Evolutionary conservation across 371 early-diverging fungal species (phyloP).

Genomic region (Vavraia culicis): DNA sequence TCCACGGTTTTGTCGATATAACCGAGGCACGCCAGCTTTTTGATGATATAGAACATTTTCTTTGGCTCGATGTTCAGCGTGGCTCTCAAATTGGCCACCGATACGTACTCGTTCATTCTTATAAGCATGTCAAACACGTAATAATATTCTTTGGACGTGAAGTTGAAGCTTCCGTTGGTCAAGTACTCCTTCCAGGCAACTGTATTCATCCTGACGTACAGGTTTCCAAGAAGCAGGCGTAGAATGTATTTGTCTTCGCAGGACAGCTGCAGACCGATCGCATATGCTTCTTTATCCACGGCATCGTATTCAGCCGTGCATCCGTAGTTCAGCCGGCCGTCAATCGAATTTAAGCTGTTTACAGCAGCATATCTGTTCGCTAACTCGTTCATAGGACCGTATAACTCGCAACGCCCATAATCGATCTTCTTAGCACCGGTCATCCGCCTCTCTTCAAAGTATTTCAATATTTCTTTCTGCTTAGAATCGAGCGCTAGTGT

Average conservation of each 20-base stretch:
- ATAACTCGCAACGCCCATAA: too few relatives aligned
- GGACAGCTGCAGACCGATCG: not conserved
- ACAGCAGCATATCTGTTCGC: too few relatives aligned
- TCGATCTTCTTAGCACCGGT: too few relatives aligned
- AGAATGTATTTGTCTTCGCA: not conserved
- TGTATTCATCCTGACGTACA: constrained; percentile 21
- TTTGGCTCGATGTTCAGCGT: constrained; percentile 19
- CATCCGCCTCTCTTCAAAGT: too few relatives aligned
- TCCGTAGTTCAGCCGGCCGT: too few relatives aligned
- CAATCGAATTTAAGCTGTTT: too few relatives aligned
- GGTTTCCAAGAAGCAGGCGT: not conserved
- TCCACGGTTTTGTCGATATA: constrained; percentile 5
- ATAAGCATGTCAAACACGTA: constrained; percentile 17
- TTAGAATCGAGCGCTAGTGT: not conserved
- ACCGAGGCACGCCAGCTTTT: constrained; percentile 9
- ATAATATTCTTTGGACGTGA: constrained; percentile 18
- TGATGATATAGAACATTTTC: constrained; percentile 18
- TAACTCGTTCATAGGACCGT: too few relatives aligned
- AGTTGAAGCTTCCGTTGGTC: constrained; percentile 6
- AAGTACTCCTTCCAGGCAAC: constrained; percentile 22
- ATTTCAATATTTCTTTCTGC: too few relatives aligned
- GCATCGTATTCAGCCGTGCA: too few relatives aligned
- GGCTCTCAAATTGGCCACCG: constrained; percentile 3
- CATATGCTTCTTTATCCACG: not conserved
- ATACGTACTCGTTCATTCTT: constrained; percentile 1